phyloP scores from a whole-genome alignment of 2,329 filamentous ascomycete species.

The Cladosporium sp. region DNA sequence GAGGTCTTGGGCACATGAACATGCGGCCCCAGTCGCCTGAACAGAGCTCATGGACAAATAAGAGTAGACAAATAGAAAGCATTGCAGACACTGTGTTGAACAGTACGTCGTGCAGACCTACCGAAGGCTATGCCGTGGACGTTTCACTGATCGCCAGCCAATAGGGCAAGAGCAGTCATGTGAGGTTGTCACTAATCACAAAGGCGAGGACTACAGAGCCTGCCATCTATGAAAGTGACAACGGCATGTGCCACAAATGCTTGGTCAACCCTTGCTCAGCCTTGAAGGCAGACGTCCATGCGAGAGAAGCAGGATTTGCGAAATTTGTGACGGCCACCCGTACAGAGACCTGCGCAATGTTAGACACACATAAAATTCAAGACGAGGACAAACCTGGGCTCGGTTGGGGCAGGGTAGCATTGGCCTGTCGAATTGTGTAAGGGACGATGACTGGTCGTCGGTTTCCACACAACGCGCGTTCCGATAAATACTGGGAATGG shows the following conservation, averaged over 20 bases:
- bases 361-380: background rate
- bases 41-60: background rate
- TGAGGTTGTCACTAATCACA: background rate
- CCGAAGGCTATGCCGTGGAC: background rate
- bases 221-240: background rate
- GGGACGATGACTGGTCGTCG: background rate
- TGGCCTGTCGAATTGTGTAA: background rate
- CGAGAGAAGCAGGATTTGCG: background rate
- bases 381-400: background rate
- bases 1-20: background rate
- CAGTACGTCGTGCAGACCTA: background rate
- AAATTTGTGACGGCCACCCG: background rate
- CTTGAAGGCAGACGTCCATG: background rate
- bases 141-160: background rate
- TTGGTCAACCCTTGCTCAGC: background rate
- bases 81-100: background rate
- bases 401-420: background rate
- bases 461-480: background rate
- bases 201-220: background rate
- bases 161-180: background rate
- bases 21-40: background rate
- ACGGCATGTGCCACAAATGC: background rate
- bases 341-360: background rate
- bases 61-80: background rate
- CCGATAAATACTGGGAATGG: slow-evolving; percentile 2